phyloP scores from a whole-genome alignment of 1,284 basidiomycete genomes.

The Gomphus bonarii region DNA sequence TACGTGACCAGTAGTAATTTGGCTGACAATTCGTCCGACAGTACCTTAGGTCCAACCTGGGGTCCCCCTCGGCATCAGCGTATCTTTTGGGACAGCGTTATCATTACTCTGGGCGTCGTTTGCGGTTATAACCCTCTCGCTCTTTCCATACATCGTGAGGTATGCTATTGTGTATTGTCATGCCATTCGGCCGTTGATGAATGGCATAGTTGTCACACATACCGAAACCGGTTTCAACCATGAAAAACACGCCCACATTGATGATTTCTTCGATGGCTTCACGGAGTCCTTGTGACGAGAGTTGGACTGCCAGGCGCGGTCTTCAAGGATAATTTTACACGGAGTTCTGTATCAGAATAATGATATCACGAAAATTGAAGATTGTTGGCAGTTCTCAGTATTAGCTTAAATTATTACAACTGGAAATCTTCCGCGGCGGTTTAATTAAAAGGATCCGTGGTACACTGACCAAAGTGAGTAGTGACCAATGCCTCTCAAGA shows the following conservation, averaged over 20 bases:
- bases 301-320: background rate
- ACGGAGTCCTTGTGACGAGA: background rate
- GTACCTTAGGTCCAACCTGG: slow-evolving; percentile 12
- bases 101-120: slow-evolving; percentile 64
- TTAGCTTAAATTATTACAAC: too few relatives aligned
- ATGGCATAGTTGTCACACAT: slow-evolving; percentile 2
- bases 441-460: too few relatives aligned
- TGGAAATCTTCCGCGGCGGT: too few relatives aligned
- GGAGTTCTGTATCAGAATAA: background rate
- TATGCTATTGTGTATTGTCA: slow-evolving; percentile 11
- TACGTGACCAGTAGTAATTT: slow-evolving; percentile 2
- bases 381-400: background rate
- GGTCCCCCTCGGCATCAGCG: slow-evolving; percentile 46
- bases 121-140: slow-evolving; percentile 48
- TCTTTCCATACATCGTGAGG: slow-evolving; percentile 66
- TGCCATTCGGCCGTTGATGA: background rate
- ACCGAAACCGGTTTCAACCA: slow-evolving; percentile 1
- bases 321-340: background rate
- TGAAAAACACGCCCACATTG: background rate
- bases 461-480: too few relatives aligned
- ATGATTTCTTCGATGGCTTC: background rate
- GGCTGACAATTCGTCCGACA: background rate
- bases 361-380: background rate
- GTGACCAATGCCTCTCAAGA: too few relatives aligned
- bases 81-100: slow-evolving; percentile 51